phyloP scores from a whole-genome alignment of 108 stramenopile genomes.

The Conticribra weissflogii region DNA sequence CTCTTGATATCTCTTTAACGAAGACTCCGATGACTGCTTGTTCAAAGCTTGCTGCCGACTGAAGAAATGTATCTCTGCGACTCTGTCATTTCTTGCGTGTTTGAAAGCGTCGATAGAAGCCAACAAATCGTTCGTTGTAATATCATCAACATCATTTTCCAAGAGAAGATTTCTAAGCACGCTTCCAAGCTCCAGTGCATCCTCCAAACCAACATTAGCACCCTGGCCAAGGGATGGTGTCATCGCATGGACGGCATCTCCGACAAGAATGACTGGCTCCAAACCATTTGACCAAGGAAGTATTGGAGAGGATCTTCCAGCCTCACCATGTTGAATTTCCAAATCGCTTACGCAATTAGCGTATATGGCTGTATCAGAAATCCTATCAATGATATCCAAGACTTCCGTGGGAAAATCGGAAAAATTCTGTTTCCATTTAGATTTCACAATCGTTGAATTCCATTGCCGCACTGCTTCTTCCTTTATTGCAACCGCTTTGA shows the following conservation, averaged over 20 bases:
- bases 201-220: slow-evolving; percentile 19
- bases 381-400: slow-evolving; percentile 1
- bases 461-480: slow-evolving; percentile 16
- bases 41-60: slow-evolving; percentile 12
- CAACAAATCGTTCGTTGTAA: neutral
- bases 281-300: slow-evolving; percentile 4
- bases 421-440: slow-evolving; percentile 1
- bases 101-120: neutral
- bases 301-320: neutral
- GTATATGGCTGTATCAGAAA: slow-evolving; percentile 1
- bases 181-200: slow-evolving; percentile 11
- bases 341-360: slow-evolving; percentile 21
- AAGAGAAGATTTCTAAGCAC: neutral
- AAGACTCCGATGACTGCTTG: slow-evolving; percentile 3
- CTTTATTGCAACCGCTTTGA: too few relatives aligned
- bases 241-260: slow-evolving; percentile 19
- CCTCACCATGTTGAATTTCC: neutral
- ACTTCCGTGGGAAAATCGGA: slow-evolving; percentile 10
- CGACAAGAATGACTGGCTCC: slow-evolving; percentile 8
- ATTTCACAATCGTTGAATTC: neutral
- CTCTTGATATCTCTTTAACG: slow-evolving; percentile 7
- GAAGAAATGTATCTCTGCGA: slow-evolving; percentile 7
- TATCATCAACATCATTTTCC: neutral
- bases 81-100: slow-evolving; percentile 1
- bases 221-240: slow-evolving; percentile 14